Base-by-base conservation (phyloP, 306 rosid genomes). In the Calophaca sinica region DNA sequence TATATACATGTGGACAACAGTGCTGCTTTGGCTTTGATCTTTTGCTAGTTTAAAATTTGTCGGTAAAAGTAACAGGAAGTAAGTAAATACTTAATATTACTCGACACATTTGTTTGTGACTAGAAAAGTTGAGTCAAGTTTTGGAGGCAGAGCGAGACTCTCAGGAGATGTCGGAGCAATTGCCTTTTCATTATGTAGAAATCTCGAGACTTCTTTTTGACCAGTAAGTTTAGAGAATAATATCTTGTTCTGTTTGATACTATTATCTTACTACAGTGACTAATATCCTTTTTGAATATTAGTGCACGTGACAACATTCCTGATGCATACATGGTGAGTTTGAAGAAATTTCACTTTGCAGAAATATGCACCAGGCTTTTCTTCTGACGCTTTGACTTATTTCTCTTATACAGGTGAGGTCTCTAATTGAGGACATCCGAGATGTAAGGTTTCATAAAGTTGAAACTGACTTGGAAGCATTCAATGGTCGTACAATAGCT, bases 171-270 rank as follows among this genome's bases (percentile, higher is more conserved):
- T 96, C 91, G 31, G 96, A 89, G 61, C 86, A 90, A 39, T 81
- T 96, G 75, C 99, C 98, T 48, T 96, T 96, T 68, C 96, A 96
- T 89, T 96, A 96, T 68, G 91, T 96, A 41, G 99, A 96, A 85
- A 92, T 92, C 73, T 89, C 98, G 14, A 87, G 87, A 72, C 93
- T 86, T 85, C 87, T 89, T 81, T 87, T 85, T 83, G 88, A 90
- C 45, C 90, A 86, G 98, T 93, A 83, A 84, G 94, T 83, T 36
- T 50, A 64, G 62, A 61, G 62, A 20, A 53, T 49, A 60, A 51
- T 49, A 65, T 65, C 44, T 11, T 62, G 9, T 70, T 63, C 11
- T 75, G 26, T 82, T 42, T 13, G 54, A 78, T 71, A 45, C 35
- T 38, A 28, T 70, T 41, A 72, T 36, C 62, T 50, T 38, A 50